Conservation (phyloP, 148 eudicot genomes). For the Chenopodium quinoa region DNA sequence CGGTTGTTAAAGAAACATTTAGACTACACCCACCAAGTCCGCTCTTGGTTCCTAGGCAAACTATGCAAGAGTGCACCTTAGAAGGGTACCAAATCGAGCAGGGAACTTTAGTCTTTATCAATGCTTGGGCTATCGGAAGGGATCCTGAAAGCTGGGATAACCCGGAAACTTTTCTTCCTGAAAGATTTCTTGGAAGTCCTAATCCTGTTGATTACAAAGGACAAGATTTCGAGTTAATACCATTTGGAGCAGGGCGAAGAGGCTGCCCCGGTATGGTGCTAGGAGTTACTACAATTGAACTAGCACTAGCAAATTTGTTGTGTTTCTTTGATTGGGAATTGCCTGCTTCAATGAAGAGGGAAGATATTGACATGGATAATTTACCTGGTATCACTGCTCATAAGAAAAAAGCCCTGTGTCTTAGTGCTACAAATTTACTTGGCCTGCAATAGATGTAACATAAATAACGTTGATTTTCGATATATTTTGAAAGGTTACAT, state of each 20-base stretch:
- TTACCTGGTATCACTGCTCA: conserved; percentile 38
- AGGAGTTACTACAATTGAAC: conserved; percentile 33
- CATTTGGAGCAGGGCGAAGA: conserved; percentile 47
- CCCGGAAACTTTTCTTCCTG: conserved; percentile 33
- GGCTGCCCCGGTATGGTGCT: conserved; percentile 35
- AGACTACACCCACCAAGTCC: conserved; percentile 36
- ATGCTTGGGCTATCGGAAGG: conserved; percentile 34
- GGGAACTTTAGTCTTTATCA: conserved; percentile 27
- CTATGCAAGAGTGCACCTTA: conserved; percentile 23
- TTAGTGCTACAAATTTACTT: not conserved
- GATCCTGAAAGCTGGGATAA: conserved; percentile 35
- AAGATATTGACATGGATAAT: conserved; percentile 30
- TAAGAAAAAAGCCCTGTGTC: conserved; percentile 33
- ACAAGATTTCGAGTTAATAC: conserved; percentile 32
- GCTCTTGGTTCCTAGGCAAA: conserved; percentile 30
- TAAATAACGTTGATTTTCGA: too few species aligned
- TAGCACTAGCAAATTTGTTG: conserved; percentile 40
- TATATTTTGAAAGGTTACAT: too few species aligned
- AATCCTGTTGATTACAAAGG: conserved; percentile 34
- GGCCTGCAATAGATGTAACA: not conserved
- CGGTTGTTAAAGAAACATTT: conserved; percentile 35
- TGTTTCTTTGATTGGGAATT: conserved; percentile 41
- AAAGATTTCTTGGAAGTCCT: conserved; percentile 31
- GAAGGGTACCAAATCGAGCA: conserved; percentile 32
- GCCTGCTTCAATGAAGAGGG: conserved; percentile 27